These are phyloP conservation scores for Verticillium nubilum DNA, from an alignment of 2,329 filamentous ascomycete genomes.

Conservation along the genomic window DNA sequence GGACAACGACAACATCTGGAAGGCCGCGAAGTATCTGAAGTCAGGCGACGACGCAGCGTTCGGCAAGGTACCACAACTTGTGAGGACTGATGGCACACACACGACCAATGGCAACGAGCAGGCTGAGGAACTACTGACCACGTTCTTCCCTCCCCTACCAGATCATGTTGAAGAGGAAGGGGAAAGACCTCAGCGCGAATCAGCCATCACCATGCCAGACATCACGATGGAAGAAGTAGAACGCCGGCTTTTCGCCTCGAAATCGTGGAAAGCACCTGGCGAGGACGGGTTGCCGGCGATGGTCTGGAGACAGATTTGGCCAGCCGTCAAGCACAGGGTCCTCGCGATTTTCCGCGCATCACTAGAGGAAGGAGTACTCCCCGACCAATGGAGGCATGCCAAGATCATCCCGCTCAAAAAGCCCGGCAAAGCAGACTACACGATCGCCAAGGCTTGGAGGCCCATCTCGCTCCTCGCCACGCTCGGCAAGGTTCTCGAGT, in stretches of 20 bases:
- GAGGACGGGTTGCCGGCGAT: slow-evolving; percentile 13
- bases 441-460: slow-evolving; percentile 17
- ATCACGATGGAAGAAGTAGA: slow-evolving; percentile 17
- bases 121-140: slow-evolving; percentile 13
- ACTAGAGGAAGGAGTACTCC: slow-evolving; percentile 1
- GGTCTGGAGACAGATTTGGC: slow-evolving; percentile 14
- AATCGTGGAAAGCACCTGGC: slow-evolving; percentile 14
- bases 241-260: slow-evolving; percentile 12
- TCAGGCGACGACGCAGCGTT: slow-evolving; percentile 14
- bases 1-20: slow-evolving; percentile 21
- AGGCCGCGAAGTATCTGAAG: slow-evolving; percentile 21
- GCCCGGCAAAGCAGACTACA: slow-evolving; percentile 18
- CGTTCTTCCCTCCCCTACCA: slow-evolving; percentile 16
- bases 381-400: slow-evolving; percentile 2
- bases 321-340: slow-evolving; percentile 8
- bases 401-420: slow-evolving; percentile 24
- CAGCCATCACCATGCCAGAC: slow-evolving; percentile 4
- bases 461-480: slow-evolving; percentile 21
- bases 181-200: slow-evolving; percentile 8
- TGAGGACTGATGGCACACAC: slow-evolving; percentile 10
- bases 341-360: slow-evolving; percentile 12
- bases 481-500: slow-evolving; percentile 16
- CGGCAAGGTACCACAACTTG: slow-evolving; percentile 17
- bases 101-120: slow-evolving; percentile 11
- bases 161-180: slow-evolving; percentile 14